Evolutionary conservation across 495 filamentous ascomycete species (phyloP).

Genomic region (Hypoxylon lienhwacheense): DNA sequence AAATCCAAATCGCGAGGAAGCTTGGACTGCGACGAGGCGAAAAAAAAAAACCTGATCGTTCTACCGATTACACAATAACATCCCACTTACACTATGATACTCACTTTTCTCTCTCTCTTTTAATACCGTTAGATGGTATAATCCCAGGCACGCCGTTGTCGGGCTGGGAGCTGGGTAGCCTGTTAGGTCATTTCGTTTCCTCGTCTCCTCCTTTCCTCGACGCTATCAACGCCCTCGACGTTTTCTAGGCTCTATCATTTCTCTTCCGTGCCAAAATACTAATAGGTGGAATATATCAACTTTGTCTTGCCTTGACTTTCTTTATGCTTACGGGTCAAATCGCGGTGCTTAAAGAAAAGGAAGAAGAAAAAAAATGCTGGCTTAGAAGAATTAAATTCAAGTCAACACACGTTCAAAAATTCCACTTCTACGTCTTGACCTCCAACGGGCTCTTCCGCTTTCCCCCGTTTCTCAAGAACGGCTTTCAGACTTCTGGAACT

Average conservation of each 20-base stretch:
- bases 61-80: too few relatives aligned
- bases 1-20: constrained; percentile 36
- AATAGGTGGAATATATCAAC: constrained; percentile 16
- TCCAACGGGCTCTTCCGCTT: not conserved
- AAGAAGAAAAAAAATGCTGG: too few relatives aligned
- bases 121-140: constrained; percentile 29
- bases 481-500: constrained; percentile 7
- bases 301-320: constrained; percentile 4
- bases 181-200: constrained; percentile 16
- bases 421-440: constrained; percentile 21
- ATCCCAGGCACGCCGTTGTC: constrained; percentile 15
- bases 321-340: constrained; percentile 11
- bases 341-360: constrained; percentile 11
- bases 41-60: constrained; percentile 21
- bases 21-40: constrained; percentile 30
- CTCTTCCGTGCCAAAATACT: not conserved
- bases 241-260: too few relatives aligned
- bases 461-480: not conserved
- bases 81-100: constrained; percentile 28
- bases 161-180: constrained; percentile 30
- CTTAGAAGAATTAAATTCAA: constrained; percentile 13
- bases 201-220: constrained; percentile 10
- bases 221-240: too few relatives aligned
- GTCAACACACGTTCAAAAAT: constrained; percentile 10
- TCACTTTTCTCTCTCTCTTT: constrained; percentile 1